Evolutionary conservation across 2,329 filamentous ascomycete species (phyloP).

Genomic region (Trichophyton simii): DNA sequence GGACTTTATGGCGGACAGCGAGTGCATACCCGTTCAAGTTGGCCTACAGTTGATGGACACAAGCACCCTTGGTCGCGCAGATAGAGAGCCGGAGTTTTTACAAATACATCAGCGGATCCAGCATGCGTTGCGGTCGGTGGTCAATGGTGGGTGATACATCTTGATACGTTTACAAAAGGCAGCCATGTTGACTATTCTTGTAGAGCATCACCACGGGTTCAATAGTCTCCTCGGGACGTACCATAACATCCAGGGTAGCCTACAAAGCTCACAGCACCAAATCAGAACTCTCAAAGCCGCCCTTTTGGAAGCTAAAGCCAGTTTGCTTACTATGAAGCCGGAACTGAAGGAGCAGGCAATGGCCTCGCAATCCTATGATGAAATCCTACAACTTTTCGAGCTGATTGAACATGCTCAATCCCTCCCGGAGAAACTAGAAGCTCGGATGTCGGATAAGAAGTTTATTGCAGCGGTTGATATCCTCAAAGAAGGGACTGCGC

Average conservation of each 20-base stretch:
- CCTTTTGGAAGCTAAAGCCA: slow-evolving; percentile 66
- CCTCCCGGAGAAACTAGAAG: slow-evolving; percentile 84
- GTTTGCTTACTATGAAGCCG: slow-evolving; percentile 72
- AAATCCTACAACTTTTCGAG: slow-evolving; percentile 68
- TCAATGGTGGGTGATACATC: slow-evolving; percentile 48
- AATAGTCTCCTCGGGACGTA: slow-evolving; percentile 98
- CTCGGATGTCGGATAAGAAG: slow-evolving; percentile 87
- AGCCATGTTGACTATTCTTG: slow-evolving; percentile 7
- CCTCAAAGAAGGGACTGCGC: slow-evolving; percentile 70
- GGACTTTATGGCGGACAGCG: slow-evolving; percentile 78
- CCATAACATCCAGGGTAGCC: slow-evolving; percentile 93
- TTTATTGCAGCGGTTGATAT: slow-evolving; percentile 89
- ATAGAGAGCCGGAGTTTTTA: slow-evolving; percentile 75
- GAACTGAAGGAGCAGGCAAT: slow-evolving; percentile 83
- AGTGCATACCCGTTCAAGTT: slow-evolving; percentile 85
- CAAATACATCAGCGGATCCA: slow-evolving; percentile 80
- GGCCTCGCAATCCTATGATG: slow-evolving; percentile 80
- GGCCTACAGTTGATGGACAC: slow-evolving; percentile 89
- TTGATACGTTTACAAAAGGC: background rate
- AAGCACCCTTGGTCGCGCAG: slow-evolving; percentile 82
- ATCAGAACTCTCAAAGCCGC: slow-evolving; percentile 73
- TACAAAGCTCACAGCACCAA: slow-evolving; percentile 74
- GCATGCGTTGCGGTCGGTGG: slow-evolving; percentile 80
- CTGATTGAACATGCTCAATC: slow-evolving; percentile 79
- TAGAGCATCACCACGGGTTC: slow-evolving; percentile 95